These are phyloP conservation scores for Rosa multiflora DNA, from an alignment of 306 rosid genomes.

Conservation along the genomic window DNA sequence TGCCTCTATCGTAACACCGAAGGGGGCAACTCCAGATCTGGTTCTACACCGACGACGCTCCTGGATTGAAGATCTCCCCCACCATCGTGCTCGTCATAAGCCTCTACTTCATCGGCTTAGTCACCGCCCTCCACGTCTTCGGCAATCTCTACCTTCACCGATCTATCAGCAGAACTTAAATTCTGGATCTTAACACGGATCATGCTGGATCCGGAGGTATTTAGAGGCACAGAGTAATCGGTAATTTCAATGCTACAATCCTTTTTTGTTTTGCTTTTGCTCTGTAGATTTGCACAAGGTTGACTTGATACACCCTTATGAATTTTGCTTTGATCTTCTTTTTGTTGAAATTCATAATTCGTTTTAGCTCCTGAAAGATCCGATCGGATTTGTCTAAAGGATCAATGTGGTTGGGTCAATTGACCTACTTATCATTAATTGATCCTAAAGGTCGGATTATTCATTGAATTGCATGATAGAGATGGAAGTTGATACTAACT, in stretches of 20 bases:
- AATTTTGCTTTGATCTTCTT: background rate
- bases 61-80: too few relatives aligned
- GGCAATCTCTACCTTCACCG: constrained; percentile 19
- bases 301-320: constrained; percentile 14
- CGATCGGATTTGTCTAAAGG: background rate
- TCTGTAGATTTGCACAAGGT: constrained; percentile 31
- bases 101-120: too few relatives aligned
- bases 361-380: constrained; percentile 1
- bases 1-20: constrained; percentile 74
- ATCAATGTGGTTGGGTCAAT: background rate
- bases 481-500: background rate
- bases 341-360: background rate
- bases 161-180: constrained; percentile 48
- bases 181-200: background rate
- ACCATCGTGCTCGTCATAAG: too few relatives aligned
- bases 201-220: background rate
- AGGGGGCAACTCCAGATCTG: constrained; percentile 18
- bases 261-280: constrained; percentile 6
- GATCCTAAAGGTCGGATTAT: background rate
- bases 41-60: constrained; percentile 26
- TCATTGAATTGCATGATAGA: background rate
- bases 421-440: background rate
- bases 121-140: too few relatives aligned
- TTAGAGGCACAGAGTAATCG: constrained; percentile 1
- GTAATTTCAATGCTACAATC: constrained; percentile 18